Conservation (phyloP, 768 basidiomycete species). For the Kwoniella dejecticola region DNA sequence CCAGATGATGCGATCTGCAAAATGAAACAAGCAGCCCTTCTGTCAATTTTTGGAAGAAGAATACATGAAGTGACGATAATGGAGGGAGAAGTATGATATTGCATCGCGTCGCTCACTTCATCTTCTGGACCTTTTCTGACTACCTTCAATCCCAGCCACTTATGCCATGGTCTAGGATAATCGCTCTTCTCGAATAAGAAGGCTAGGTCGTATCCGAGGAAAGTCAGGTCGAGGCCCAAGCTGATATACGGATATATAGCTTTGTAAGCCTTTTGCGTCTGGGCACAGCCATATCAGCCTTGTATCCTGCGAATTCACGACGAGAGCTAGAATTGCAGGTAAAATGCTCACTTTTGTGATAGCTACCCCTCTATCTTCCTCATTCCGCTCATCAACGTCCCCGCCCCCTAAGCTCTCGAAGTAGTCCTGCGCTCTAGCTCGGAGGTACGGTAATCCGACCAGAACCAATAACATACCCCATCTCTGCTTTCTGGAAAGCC, state of each 20-base stretch:
- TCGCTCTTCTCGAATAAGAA: constrained; percentile 86
- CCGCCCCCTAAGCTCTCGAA: constrained; percentile 88
- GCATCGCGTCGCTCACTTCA: constrained; percentile 19
- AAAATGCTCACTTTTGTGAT: constrained; percentile 31
- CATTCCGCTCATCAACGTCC: constrained; percentile 67
- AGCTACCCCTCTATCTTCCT: constrained; percentile 49
- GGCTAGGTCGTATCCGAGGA: constrained; percentile 78
- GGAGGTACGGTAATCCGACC: constrained; percentile 85
- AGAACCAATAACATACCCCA: constrained; percentile 76
- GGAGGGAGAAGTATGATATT: too few relatives aligned
- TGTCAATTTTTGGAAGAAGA: neutral
- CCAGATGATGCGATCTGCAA: constrained; percentile 4
- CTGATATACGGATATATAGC: constrained; percentile 79
- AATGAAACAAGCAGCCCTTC: neutral
- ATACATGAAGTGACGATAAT: neutral
- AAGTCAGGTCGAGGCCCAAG: constrained; percentile 73
- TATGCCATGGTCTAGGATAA: constrained; percentile 88
- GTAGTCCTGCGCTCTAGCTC: constrained; percentile 85
- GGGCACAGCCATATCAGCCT: neutral
- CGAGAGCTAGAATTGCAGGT: too few relatives aligned
- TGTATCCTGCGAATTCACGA: too few relatives aligned
- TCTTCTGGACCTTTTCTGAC: constrained; percentile 59
- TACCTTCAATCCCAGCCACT: constrained; percentile 79
- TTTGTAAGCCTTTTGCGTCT: constrained; percentile 64
- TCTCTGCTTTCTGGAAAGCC: constrained; percentile 68